These are phyloP conservation scores for Boletus reticulatus DNA, from an alignment of 768 basidiomycete species.

Conservation along the genomic window DNA sequence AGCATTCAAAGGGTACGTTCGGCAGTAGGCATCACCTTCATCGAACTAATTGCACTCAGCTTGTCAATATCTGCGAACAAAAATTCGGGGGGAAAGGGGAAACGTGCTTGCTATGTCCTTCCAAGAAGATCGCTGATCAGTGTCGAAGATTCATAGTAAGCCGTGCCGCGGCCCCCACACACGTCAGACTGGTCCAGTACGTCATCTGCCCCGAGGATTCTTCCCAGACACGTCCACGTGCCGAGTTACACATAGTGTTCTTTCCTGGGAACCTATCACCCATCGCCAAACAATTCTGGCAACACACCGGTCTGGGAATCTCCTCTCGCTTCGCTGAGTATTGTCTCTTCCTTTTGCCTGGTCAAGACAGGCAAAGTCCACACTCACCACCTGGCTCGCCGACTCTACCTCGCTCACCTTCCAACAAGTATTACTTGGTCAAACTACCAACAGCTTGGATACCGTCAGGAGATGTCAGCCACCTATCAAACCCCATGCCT, in stretches of 20 bases:
- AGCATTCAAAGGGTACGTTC: conserved; percentile 77
- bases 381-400: conserved; percentile 24
- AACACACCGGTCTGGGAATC: conserved; percentile 89
- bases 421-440: conserved; percentile 58
- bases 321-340: conserved; percentile 85
- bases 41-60: conserved; percentile 42
- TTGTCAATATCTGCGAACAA: conserved; percentile 70
- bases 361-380: conserved; percentile 32
- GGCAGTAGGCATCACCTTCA: background rate
- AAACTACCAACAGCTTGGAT: conserved; percentile 13
- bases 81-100: conserved; percentile 77
- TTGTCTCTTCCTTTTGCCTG: conserved; percentile 68
- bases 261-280: conserved; percentile 61
- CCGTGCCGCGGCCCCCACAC: conserved; percentile 44
- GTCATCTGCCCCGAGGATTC: conserved; percentile 63
- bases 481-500: conserved; percentile 3
- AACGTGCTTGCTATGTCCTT: conserved; percentile 75
- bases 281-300: conserved; percentile 92
- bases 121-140: conserved; percentile 65
- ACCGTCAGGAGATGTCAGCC: conserved; percentile 2
- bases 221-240: conserved; percentile 29
- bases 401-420: conserved; percentile 32
- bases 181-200: conserved; percentile 64
- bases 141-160: conserved; percentile 72
- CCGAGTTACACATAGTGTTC: conserved; percentile 79